phyloP scores from a whole-genome alignment of 805 yeast species.

The Pichia scutulata region DNA sequence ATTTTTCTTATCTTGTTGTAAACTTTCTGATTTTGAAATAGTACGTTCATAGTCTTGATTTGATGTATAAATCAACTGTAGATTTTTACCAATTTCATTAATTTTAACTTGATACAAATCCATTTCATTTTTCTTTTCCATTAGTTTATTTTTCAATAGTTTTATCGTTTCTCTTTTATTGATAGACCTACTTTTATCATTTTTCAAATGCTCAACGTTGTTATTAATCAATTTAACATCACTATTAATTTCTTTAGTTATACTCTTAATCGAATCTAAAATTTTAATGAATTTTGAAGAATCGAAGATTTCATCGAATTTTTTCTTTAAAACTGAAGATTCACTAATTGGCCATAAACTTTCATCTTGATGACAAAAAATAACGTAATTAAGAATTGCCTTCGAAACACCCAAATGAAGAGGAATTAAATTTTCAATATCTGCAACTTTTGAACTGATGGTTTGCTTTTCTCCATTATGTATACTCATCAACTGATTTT shows the following conservation, averaged over 20 bases:
- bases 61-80: conserved; percentile 58
- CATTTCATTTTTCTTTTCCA: conserved; percentile 40
- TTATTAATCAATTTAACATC: conserved; percentile 74
- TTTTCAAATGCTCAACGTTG: conserved; percentile 66
- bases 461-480: conserved; percentile 61
- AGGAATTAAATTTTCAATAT: conserved; percentile 77
- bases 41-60: conserved; percentile 78
- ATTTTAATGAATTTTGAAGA: conserved; percentile 91
- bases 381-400: conserved; percentile 83
- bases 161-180: conserved; percentile 43
- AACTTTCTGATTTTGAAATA: conserved; percentile 52
- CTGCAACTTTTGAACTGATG: conserved; percentile 73
- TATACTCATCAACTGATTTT: conserved; percentile 73
- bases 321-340: conserved; percentile 78
- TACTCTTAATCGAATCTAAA: conserved; percentile 64
- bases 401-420: conserved; percentile 78
- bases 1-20: conserved; percentile 40
- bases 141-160: conserved; percentile 37
- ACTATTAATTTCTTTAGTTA: conserved; percentile 67
- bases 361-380: conserved; percentile 97
- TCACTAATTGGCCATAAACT: conserved; percentile 94
- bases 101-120: conserved; percentile 42
- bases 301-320: conserved; percentile 94
- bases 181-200: conserved; percentile 67
- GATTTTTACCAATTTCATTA: conserved; percentile 44